Evolutionary conservation across 164 flowering plant genomes (phyloP), one percentile per base, ranked within the genome.

Genomic region (Vitis vinifera): DNA sequence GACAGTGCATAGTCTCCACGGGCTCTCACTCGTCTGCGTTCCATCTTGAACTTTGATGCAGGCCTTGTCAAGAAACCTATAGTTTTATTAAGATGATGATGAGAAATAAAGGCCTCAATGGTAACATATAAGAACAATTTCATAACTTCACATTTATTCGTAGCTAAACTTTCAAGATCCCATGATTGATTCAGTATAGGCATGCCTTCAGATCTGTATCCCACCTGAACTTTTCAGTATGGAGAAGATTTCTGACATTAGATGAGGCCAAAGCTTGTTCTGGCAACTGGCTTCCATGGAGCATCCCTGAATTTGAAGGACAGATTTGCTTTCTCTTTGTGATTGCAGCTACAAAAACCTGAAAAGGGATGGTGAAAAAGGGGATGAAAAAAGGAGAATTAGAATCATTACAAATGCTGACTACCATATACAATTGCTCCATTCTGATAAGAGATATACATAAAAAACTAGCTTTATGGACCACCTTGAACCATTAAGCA

Each of bases 281-380:
- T 11, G 55, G 68, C 57, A 57, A 68, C 55, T 69, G 85, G 80
- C 55, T 73, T 71, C 86, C 87, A 75, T 85, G 84, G 59, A 85
- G 88, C 85, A 85, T 80, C 55, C 77, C 60, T 59, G 86, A 48
- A 70, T 85, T 75, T 15, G 90, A 80, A 49, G 96, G 90, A 69
- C 75, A 75, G 7, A 74, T 69, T 68, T 79, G 83, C 71, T 91
- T 89, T 77, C 97, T 85, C 71, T 94, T 94, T 37, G 65, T 8
- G 68, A 82, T 69, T 77, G 98, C 97, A 73, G 97, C 98, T 68
- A 91, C 97, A 68, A 91, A 72, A 47, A 94, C 98, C 98, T 94
- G 79, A 58, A 31, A 73, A 51, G 16, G 44, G 44, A 37, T 0
- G 44, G 44, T 37, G 44, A 37, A 37, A 37, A 37, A 4, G 44